phyloP scores from a whole-genome alignment of 2,329 filamentous ascomycete genomes.

The Clarireedia homoeocarpa region DNA sequence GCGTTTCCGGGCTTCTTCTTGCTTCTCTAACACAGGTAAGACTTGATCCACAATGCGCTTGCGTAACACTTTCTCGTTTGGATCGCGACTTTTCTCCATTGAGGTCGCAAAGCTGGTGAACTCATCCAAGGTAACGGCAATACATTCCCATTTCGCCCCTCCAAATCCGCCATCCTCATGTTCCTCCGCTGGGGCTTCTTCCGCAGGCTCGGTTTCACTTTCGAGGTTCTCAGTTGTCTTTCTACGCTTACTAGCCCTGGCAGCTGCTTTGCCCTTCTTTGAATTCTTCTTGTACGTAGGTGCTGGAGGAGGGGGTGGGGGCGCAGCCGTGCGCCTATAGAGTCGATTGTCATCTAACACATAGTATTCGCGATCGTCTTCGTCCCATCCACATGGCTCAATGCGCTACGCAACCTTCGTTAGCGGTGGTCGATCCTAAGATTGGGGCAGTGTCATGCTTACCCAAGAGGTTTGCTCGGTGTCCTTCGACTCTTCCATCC shows the following conservation, averaged over 20 bases:
- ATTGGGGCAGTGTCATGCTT: conserved; percentile 16
- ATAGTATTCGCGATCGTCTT: conserved; percentile 77
- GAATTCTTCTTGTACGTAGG: conserved; percentile 57
- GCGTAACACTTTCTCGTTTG: conserved; percentile 74
- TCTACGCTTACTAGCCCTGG: conserved; percentile 65
- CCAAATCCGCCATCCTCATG: conserved; percentile 58
- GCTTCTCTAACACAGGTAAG: conserved; percentile 74
- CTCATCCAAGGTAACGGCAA: conserved; percentile 75
- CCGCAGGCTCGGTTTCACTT: conserved; percentile 33
- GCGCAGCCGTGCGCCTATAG: conserved; percentile 77
- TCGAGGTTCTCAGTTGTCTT: conserved; percentile 43
- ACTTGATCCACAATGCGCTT: conserved; percentile 69
- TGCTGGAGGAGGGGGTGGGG: conserved; percentile 46
- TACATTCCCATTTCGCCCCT: conserved; percentile 80
- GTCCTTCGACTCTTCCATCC: conserved; percentile 76
- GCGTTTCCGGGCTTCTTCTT: conserved; percentile 65
- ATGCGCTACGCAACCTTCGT: conserved; percentile 47
- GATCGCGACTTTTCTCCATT: conserved; percentile 69
- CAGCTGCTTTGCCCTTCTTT: conserved; percentile 55
- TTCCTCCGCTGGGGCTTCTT: conserved; percentile 33
- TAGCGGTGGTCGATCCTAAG: conserved; percentile 7
- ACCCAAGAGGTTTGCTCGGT: conserved; percentile 80
- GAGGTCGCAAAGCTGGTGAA: conserved; percentile 63
- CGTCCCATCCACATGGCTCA: conserved; percentile 82
- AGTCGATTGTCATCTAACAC: conserved; percentile 90